Base-by-base conservation (phyloP, 768 basidiomycete species). In the Pisolithus orientalis region DNA sequence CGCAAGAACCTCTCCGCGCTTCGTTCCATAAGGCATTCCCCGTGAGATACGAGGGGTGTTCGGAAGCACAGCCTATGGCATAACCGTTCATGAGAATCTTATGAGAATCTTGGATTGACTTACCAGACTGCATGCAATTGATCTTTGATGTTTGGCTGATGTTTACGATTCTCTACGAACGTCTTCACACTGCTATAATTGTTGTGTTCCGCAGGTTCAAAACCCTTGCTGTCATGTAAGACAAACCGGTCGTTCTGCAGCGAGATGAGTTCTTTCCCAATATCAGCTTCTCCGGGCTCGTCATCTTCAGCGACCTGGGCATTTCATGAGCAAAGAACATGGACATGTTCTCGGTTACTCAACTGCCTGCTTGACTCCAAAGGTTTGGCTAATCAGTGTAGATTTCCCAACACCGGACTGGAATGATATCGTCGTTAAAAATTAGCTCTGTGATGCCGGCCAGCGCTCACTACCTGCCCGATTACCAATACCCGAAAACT, bases 221-320 rank as follows among this genome's bases (percentile, higher is more conserved):
- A 56, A 9, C 58, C 58, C 52, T 27, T 8, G 32, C 58, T 59
- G 17, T 59, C 58, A n/a, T 59, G 58, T 13, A 59, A 50, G 34
- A 59, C 42, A 38, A 59, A 50, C 16, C 38, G 49, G 4, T 39
- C n/a, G 39, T 59, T 59, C 32, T 52, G 24, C 27, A 2, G 29
- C 17, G 58, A 60, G 11, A 47, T 51, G 24, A 59, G 44, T 39
- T 52, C 58, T 7, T 10, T 9, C n/a, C 56, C 44, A 16, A 59
- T 59, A 31, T 52, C 27, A 1, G 49, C 58, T 21, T 59, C 10
- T 11, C 58, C 58, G 14, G 28, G 53, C 14, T 5, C 51, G 8
- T 21, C 13, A 21, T 45, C n/a, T 17, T 39, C 43, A 6, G 24
- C 7, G 14, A 6, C 5, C 49, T 54, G 44, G 21, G 1, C 6